Evolutionary conservation across 2,329 filamentous ascomycete species (phyloP).

Genomic region (Rhynchosporium secalis): DNA sequence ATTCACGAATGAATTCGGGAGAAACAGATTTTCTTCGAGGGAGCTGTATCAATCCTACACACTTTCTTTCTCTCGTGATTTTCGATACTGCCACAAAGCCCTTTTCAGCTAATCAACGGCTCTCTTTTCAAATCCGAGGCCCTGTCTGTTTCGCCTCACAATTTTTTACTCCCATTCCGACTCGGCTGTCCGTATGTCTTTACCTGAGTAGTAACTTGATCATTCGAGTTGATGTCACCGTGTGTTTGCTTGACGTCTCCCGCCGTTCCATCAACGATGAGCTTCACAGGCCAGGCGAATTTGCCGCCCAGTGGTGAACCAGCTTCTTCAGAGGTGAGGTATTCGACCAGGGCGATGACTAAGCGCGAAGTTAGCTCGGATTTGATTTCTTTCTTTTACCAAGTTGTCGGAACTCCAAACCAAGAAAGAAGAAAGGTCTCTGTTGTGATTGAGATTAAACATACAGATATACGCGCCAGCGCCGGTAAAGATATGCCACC

Average conservation of each 20-base stretch:
- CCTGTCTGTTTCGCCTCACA: not conserved
- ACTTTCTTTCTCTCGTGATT: too few species aligned
- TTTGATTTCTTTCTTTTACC: too few species aligned
- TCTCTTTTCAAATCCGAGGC: too few species aligned
- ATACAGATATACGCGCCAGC: slow-evolving; percentile 47
- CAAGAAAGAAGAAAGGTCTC: too few species aligned
- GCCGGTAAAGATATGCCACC: slow-evolving; percentile 64
- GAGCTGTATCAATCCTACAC: too few species aligned
- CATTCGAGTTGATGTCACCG: slow-evolving; percentile 3
- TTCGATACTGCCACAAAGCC: too few species aligned
- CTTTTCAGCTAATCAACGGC: too few species aligned
- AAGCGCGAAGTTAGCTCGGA: too few species aligned
- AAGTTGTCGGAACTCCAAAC: too few species aligned
- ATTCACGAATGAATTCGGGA: too few species aligned
- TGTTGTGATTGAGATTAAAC: slow-evolving; percentile 11
- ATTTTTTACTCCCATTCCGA: slow-evolving; percentile 7
- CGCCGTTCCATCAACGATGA: slow-evolving; percentile 27
- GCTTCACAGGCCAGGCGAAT: slow-evolving; percentile 38
- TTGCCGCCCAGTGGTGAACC: slow-evolving; percentile 32
- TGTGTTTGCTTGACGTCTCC: slow-evolving; percentile 4
- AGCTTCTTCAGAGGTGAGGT: slow-evolving; percentile 40
- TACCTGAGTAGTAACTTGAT: slow-evolving; percentile 6
- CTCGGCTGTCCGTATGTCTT: slow-evolving; percentile 18
- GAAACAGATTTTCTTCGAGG: too few species aligned
- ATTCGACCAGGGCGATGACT: slow-evolving; percentile 40